Evolutionary conservation across 768 basidiomycete species (phyloP).

Genomic region (Collybiopsis confluens): DNA sequence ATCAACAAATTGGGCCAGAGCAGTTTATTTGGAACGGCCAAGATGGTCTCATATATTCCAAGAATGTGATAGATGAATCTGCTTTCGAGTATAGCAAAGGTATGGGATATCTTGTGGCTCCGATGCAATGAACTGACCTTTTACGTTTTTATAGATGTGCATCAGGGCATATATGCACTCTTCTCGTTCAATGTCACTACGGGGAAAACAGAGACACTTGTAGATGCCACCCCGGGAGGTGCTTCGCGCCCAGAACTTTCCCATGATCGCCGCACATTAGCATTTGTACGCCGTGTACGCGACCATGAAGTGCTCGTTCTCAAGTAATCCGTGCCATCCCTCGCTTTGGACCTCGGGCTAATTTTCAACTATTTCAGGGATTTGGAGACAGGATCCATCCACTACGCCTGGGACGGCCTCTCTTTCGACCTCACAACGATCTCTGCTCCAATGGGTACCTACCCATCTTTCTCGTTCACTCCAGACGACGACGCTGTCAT

Average conservation of each 20-base stretch:
- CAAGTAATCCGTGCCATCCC: conserved; percentile 42
- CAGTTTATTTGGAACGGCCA: conserved; percentile 60
- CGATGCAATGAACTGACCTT: neutral
- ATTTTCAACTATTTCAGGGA: conserved; percentile 41
- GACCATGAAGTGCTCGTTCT: conserved; percentile 72
- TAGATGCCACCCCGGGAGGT: conserved; percentile 60
- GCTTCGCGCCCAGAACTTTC: conserved; percentile 71
- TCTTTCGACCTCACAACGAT: conserved; percentile 61
- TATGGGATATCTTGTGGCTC: conserved; percentile 17
- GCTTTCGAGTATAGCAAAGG: conserved; percentile 65
- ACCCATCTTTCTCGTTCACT: conserved; percentile 70
- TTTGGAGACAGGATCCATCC: conserved; percentile 59
- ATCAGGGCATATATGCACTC: conserved; percentile 68
- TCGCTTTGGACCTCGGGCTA: neutral
- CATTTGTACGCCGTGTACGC: conserved; percentile 69
- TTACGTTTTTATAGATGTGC: conserved; percentile 46
- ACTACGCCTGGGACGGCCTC: conserved; percentile 63
- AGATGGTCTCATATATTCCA: conserved; percentile 60
- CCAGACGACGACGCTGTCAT: conserved; percentile 55
- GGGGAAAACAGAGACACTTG: conserved; percentile 45
- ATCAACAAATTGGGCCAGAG: conserved; percentile 73
- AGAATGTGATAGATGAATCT: conserved; percentile 53
- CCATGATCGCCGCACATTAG: conserved; percentile 62
- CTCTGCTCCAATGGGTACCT: conserved; percentile 77
- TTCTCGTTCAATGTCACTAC: conserved; percentile 63